Evolutionary conservation across 352 stramenopile genomes (phyloP).

Genomic region (Phytophthora kernoviae): DNA sequence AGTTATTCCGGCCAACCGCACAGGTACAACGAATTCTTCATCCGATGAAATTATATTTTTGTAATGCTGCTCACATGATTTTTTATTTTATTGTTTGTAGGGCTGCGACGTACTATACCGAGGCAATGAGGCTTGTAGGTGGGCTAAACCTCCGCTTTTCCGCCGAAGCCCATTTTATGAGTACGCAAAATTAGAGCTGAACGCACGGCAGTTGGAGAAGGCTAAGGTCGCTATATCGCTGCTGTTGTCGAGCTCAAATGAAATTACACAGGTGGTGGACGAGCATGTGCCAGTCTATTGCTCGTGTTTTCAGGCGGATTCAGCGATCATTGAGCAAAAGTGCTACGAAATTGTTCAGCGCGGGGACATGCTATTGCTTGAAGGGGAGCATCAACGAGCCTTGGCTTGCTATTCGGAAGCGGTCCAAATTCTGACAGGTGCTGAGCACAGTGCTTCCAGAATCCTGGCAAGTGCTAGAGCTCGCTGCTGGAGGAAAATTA

Average conservation of each 20-base stretch:
- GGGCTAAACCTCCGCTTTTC: slow-evolving; percentile 61
- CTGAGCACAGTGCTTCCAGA: slow-evolving; percentile 4
- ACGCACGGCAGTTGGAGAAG: slow-evolving; percentile 46
- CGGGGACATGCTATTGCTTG: slow-evolving; percentile 35
- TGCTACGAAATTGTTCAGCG: slow-evolving; percentile 54
- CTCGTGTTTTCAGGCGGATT: slow-evolving; percentile 28
- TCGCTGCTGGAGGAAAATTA: slow-evolving; percentile 61
- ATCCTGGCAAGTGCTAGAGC: slow-evolving; percentile 20
- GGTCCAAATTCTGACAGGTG: slow-evolving; percentile 19
- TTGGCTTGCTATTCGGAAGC: slow-evolving; percentile 29
- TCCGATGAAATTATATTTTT: neutral
- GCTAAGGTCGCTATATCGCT: slow-evolving; percentile 54
- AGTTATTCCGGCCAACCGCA: slow-evolving; percentile 50
- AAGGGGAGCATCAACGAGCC: slow-evolving; percentile 28
- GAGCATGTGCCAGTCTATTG: neutral
- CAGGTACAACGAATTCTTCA: slow-evolving; percentile 45
- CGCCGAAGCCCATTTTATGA: slow-evolving; percentile 63
- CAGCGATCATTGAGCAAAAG: slow-evolving; percentile 40
- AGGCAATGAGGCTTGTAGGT: slow-evolving; percentile 76
- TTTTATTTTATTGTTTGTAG: slow-evolving; percentile 19
- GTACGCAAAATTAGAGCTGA: slow-evolving; percentile 67
- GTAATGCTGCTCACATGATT: slow-evolving; percentile 5
- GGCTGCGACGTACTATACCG: slow-evolving; percentile 56
- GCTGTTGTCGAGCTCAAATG: slow-evolving; percentile 21
- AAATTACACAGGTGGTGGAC: neutral